Percentiles rank a stretch among this genome's conserved stretches.
These are phyloP conservation scores for Rubus parviflorus DNA, from an alignment of 306 rosid genomes.

Conservation along the genomic window DNA sequence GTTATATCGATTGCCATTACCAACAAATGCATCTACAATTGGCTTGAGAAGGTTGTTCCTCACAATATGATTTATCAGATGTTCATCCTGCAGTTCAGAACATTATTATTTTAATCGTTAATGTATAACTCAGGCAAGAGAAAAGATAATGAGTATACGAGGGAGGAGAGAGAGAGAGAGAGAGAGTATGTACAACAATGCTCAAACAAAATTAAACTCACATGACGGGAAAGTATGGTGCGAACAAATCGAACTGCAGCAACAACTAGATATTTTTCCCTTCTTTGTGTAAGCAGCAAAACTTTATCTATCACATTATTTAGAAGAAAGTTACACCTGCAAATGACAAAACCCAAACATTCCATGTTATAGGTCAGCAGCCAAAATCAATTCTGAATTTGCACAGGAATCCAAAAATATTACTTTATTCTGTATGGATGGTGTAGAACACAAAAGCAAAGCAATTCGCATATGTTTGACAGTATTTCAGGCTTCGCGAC, in stretches of 20 bases:
- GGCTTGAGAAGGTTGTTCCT: constrained; percentile 84
- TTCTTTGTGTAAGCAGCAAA: constrained; percentile 70
- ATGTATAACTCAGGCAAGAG: neutral
- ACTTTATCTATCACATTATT: constrained; percentile 68
- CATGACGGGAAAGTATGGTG: constrained; percentile 79
- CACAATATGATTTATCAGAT: constrained; percentile 67
- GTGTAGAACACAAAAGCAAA: constrained; percentile 94
- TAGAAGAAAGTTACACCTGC: constrained; percentile 78
- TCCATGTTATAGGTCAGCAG: constrained; percentile 8
- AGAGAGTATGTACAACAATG: neutral
- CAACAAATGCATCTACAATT: constrained; percentile 70
- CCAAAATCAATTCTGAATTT: constrained; percentile 21
- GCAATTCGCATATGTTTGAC: constrained; percentile 84
- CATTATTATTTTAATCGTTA: constrained; percentile 1
- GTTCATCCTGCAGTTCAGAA: constrained; percentile 81
- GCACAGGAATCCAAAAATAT: constrained; percentile 33
- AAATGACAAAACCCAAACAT: constrained; percentile 22
- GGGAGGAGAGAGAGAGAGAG: neutral
- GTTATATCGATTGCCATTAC: constrained; percentile 93
- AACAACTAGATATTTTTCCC: constrained; percentile 80
- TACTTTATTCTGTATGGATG: constrained; percentile 97
- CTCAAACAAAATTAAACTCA: constrained; percentile 16
- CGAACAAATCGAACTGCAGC: constrained; percentile 94
- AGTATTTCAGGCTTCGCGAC: constrained; percentile 84
- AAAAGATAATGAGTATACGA: neutral